A percentile compares a stretch with the other conserved stretches of the same genome.
Conservation (phyloP, 768 basidiomycete species). For the Termitomyces sp. region DNA sequence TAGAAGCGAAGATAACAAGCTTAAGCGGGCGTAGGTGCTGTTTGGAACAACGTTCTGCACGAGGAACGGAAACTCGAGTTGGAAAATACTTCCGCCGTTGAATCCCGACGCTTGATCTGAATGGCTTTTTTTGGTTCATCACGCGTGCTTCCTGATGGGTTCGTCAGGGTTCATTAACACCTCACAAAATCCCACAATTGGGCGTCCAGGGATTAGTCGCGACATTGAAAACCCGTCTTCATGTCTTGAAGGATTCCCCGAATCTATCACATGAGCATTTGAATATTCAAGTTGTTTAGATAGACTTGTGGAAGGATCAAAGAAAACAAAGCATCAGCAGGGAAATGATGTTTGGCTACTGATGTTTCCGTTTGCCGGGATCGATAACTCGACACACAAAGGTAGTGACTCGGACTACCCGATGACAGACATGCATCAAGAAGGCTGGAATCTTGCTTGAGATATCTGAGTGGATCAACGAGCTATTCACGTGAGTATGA, state of each 20-base stretch:
- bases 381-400: neutral
- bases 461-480: neutral
- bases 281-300: neutral
- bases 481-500: neutral
- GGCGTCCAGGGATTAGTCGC: neutral
- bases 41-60: neutral
- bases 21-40: neutral
- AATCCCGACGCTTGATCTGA: slow-evolving; percentile 7
- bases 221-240: neutral
- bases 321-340: neutral
- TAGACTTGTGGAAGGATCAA: neutral
- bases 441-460: neutral
- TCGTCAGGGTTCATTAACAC: neutral
- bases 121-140: neutral
- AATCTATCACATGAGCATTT: neutral
- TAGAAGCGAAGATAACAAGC: neutral
- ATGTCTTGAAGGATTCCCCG: neutral
- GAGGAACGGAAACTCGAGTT: neutral
- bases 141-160: neutral
- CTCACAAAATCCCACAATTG: neutral
- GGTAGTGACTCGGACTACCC: neutral
- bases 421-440: neutral
- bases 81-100: neutral
- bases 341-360: neutral
- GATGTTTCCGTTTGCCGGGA: neutral